These are phyloP conservation scores for Dacryopinax primogenitus DNA, from an alignment of 768 basidiomycete genomes.

Conservation along the genomic window DNA sequence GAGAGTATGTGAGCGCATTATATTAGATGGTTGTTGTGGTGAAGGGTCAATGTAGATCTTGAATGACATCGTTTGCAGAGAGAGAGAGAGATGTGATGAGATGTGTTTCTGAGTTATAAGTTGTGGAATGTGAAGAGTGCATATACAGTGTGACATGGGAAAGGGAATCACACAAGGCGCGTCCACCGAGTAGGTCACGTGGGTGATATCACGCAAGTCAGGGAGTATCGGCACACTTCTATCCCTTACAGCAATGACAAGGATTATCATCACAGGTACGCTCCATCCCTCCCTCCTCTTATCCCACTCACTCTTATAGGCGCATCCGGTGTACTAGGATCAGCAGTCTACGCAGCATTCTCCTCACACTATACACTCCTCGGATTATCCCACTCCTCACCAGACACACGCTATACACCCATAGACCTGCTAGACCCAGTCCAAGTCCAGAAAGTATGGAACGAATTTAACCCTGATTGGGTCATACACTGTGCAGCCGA, in stretches of 20 bases:
- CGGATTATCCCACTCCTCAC: slow-evolving; percentile 61
- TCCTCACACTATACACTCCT: slow-evolving; percentile 33
- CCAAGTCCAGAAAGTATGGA: slow-evolving; percentile 44
- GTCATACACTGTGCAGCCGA: slow-evolving; percentile 95
- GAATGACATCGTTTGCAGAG: neutral
- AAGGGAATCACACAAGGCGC: neutral
- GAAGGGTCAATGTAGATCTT: neutral
- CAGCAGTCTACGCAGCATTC: slow-evolving; percentile 63
- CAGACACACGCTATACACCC: slow-evolving; percentile 38
- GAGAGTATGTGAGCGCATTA: neutral
- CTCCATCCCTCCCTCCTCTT: neutral
- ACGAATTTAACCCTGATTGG: slow-evolving; percentile 54
- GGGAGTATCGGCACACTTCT: neutral
- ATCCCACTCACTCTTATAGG: slow-evolving; percentile 35
- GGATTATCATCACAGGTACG: slow-evolving; percentile 11
- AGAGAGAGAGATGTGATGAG: neutral
- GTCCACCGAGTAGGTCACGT: neutral
- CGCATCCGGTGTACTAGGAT: slow-evolving; percentile 82
- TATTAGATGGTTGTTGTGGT: neutral
- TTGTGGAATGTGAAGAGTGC: neutral
- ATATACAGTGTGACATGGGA: neutral
- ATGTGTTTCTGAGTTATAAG: neutral
- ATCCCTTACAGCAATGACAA: neutral
- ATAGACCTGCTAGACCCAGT: slow-evolving; percentile 55
- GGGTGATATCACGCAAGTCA: neutral